phyloP scores from a whole-genome alignment of 495 filamentous ascomycete species.

The Daldinia decipiens region DNA sequence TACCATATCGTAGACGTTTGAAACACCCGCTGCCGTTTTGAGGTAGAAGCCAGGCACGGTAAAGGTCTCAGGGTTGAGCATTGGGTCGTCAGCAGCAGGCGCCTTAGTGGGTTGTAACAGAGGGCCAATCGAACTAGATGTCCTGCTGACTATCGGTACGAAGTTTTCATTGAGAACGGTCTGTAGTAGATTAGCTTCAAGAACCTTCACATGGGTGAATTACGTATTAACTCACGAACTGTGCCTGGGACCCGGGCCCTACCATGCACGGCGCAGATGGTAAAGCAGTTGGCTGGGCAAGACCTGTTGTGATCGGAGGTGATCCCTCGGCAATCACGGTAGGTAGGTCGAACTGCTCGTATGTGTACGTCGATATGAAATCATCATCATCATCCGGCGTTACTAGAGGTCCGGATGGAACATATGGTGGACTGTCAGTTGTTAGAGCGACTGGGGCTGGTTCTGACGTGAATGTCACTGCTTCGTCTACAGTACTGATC shows the following conservation, averaged over 20 bases:
- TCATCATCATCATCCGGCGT: slow-evolving; percentile 19
- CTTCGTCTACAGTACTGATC: not conserved
- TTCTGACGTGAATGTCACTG: not conserved
- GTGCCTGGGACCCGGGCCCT: not conserved
- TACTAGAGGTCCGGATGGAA: slow-evolving; percentile 16
- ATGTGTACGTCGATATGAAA: not conserved
- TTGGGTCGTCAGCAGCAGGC: not conserved
- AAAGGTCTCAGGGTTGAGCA: not conserved
- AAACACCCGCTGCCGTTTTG: not conserved
- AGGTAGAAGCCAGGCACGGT: not conserved
- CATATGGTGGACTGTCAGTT: slow-evolving; percentile 17
- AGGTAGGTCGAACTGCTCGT: not conserved
- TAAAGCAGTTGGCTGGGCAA: not conserved
- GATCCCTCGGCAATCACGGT: not conserved
- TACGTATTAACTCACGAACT: not conserved
- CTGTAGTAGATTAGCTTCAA: not conserved
- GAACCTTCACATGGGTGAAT: not conserved
- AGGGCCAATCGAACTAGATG: not conserved
- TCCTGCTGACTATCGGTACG: not conserved
- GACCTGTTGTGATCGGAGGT: not conserved
- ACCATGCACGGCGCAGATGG: not conserved
- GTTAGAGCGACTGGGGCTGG: not conserved
- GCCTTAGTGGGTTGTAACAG: not conserved
- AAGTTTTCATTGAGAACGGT: not conserved
- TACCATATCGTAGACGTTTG: not conserved